A percentile compares a stretch with the other conserved stretches of the same genome.
Conservation (phyloP, 2,329 filamentous ascomycete genomes). For the Diplodia mutila region DNA sequence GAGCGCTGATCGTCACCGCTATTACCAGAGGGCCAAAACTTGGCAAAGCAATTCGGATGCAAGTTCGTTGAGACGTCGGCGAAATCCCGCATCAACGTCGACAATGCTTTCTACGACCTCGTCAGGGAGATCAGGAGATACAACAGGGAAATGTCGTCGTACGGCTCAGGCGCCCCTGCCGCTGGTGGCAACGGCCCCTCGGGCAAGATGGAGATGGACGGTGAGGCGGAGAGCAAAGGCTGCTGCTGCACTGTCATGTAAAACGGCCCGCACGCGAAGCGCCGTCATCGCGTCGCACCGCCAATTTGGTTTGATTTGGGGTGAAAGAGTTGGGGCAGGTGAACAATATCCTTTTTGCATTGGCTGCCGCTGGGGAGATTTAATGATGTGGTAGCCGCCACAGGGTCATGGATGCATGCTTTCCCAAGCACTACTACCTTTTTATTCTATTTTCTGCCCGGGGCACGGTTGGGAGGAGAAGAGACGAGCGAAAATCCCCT, state of each 20-base stretch:
- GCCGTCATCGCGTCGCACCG: slow-evolving; percentile 5
- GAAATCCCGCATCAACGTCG: slow-evolving; percentile 97
- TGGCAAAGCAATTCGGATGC: slow-evolving; percentile 88
- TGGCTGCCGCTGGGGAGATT: slow-evolving; percentile 23
- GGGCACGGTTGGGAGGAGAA: slow-evolving; percentile 21
- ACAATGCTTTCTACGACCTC: slow-evolving; percentile 98
- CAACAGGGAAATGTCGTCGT: slow-evolving; percentile 96
- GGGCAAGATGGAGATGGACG: slow-evolving; percentile 79
- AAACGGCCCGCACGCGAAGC: not conserved
- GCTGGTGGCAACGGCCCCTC: slow-evolving; percentile 60
- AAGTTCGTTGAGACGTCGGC: slow-evolving; percentile 99
- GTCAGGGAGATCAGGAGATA: slow-evolving; percentile 97
- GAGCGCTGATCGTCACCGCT: slow-evolving; percentile 24
- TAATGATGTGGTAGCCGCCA: slow-evolving; percentile 25
- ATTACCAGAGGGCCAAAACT: slow-evolving; percentile 77
- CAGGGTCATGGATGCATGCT: slow-evolving; percentile 23
- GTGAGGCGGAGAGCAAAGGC: slow-evolving; percentile 66
- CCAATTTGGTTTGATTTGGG: slow-evolving; percentile 22
- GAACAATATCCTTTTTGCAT: slow-evolving; percentile 24
- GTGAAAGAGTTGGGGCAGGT: slow-evolving; percentile 13
- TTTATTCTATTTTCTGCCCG: slow-evolving; percentile 22
- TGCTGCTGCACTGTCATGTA: slow-evolving; percentile 95
- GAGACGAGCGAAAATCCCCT: slow-evolving; percentile 20
- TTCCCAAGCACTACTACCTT: slow-evolving; percentile 23
- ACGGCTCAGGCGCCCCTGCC: slow-evolving; percentile 70